These are phyloP conservation scores for Pyrrhoderma lamaoense DNA, from an alignment of 1,284 basidiomycete species.

Conservation along the genomic window DNA sequence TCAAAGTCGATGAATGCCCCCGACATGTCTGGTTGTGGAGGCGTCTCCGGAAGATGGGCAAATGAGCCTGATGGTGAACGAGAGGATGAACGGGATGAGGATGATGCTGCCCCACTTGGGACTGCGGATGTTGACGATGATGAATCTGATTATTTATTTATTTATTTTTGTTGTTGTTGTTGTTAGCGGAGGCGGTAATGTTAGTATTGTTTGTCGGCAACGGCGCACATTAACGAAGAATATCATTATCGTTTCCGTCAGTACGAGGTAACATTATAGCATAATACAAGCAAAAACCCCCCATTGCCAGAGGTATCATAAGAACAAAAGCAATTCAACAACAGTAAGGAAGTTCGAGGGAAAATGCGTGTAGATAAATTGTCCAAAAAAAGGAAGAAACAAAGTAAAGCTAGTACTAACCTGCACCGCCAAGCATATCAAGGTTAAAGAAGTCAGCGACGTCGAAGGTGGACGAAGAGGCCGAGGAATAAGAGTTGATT, in stretches of 20 bases:
- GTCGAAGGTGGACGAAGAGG: constrained; percentile 3
- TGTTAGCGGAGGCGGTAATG: too few species aligned
- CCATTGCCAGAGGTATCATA: too few species aligned
- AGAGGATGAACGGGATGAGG: constrained; percentile 31
- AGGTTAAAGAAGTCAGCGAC: constrained; percentile 48
- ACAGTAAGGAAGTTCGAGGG: too few species aligned
- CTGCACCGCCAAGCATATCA: constrained; percentile 29
- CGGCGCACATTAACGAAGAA: too few species aligned
- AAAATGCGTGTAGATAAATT: too few species aligned
- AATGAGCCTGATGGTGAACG: constrained; percentile 28
- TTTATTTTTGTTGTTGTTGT: constrained; percentile 22
- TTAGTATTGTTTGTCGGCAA: too few species aligned
- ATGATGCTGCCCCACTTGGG: constrained; percentile 21
- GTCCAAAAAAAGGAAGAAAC: too few species aligned
- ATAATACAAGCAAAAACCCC: too few species aligned
- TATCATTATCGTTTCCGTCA: too few species aligned
- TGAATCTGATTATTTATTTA: constrained; percentile 5
- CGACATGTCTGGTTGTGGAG: constrained; percentile 26
- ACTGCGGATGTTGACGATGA: constrained; percentile 22
- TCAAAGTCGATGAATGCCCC: constrained; percentile 20
- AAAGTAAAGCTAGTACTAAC: too few species aligned
- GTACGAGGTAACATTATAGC: too few species aligned
- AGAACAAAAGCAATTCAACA: too few species aligned
- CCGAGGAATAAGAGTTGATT: not conserved
- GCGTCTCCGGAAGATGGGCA: constrained; percentile 23